phyloP scores from a whole-genome alignment of 1,284 basidiomycete genomes.

The Microbotryomycetes sp. region DNA sequence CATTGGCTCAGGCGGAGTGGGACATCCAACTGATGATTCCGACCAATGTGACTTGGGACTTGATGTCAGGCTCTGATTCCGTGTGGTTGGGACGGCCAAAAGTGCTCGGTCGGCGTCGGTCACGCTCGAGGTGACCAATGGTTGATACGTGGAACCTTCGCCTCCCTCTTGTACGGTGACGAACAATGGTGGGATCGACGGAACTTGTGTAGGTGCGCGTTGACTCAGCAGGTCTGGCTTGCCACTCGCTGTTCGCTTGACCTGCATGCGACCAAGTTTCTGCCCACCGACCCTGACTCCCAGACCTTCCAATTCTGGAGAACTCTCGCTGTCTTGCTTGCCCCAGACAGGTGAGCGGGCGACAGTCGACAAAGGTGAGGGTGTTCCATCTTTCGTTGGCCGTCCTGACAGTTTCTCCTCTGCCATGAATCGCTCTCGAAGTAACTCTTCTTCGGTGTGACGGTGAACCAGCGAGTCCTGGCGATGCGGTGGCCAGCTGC shows the following conservation, averaged over 20 bases:
- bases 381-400: neutral
- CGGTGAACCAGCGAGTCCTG: neutral
- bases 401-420: neutral
- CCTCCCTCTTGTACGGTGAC: neutral
- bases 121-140: too few species aligned
- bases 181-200: neutral
- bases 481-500: neutral
- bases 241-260: constrained; percentile 7
- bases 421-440: neutral
- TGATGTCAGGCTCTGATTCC: neutral
- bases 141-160: neutral
- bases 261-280: constrained; percentile 2
- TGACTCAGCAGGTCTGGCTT: constrained; percentile 3
- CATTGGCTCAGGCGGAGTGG: constrained; percentile 7
- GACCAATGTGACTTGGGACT: constrained; percentile 13
- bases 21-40: constrained; percentile 2
- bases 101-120: neutral
- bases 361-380: neutral
- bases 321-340: neutral
- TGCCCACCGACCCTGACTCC: constrained; percentile 7
- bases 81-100: neutral
- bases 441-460: neutral
- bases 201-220: neutral
- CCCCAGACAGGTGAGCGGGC: neutral
- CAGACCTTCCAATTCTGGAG: constrained; percentile 5